Base-by-base conservation (phyloP, 1,284 basidiomycete genomes). In the Trichosporon coremiiforme region DNA sequence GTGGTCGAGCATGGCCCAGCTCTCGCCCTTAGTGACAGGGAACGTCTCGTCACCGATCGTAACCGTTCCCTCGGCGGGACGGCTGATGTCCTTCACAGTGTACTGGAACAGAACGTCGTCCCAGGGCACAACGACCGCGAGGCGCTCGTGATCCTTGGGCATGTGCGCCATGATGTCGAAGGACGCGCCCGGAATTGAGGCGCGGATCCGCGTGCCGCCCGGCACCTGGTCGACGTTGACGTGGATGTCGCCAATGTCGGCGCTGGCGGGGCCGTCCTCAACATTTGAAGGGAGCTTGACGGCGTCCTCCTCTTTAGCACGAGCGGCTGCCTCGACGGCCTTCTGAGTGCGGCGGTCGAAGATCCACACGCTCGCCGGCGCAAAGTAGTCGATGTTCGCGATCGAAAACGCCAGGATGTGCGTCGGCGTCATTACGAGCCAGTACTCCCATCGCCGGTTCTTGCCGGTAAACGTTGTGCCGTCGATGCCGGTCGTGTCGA, bases 401-500 rank as follows among this genome's bases (percentile, higher is more conserved):
- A 72, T 20, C 17, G 64, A 66, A 35, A 67, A 45, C 2, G 64
- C 64, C 25, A 72, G 13, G 10, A 69, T 35, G 68, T 72, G 71
- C 12, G 57, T 64, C 47, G 71, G 71, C 47, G 71, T 65, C n/a
- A 72, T 13, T 17, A 72, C 29, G 47, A 66, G 65, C 71, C 71
- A 72, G 66, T 72, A 72, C 66, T 72, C 71, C 71, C 71, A 72
- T 6, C 71, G 71, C 66, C 66, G 62, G 68, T 72, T 72, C 31
- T 41, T 53, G 47, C 60, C 60, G 4, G 29, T 31, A 17, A 65
- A 65, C n/a, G 20, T 22, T 13, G 64, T 47, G 7, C 66, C 55
- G n/a, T 65, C 68, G 64, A 72, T 70, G 13, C 50, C 57, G 22
- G 55, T 12, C 12, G 65, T 66, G 66, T 69, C 68, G 22, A 69